Percentiles rank a stretch among this genome's conserved stretches.
phyloP scores from a whole-genome alignment of 2,329 filamentous ascomycete genomes.

The Fusarium multiceps region DNA sequence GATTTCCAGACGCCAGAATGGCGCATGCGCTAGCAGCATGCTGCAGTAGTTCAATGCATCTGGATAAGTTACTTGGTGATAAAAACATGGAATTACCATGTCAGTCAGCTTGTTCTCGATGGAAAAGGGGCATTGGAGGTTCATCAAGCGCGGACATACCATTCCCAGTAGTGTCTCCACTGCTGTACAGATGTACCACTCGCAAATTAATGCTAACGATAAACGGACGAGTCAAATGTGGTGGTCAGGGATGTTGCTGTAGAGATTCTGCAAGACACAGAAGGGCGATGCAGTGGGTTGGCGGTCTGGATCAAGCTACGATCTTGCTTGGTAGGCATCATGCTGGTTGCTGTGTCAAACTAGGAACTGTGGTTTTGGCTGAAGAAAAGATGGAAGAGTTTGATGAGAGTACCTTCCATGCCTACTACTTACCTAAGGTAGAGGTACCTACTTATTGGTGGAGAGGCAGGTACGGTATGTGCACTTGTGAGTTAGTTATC shows the following conservation, averaged over 20 bases:
- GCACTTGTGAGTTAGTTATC: background rate
- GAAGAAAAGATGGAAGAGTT: background rate
- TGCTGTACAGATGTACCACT: background rate
- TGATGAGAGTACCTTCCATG: background rate
- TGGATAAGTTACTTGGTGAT: conserved; percentile 25
- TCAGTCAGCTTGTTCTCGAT: conserved; percentile 13
- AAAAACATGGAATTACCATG: conserved; percentile 33
- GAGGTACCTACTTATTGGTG: background rate
- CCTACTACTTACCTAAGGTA: too few relatives aligned
- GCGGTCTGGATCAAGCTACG: conserved; percentile 31
- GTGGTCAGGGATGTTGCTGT: conserved; percentile 30
- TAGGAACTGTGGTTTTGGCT: conserved; percentile 2
- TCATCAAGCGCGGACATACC: conserved; percentile 18
- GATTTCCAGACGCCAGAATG: conserved; percentile 32
- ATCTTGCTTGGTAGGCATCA: conserved; percentile 4
- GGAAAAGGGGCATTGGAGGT: conserved; percentile 37
- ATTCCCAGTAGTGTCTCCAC: conserved; percentile 16
- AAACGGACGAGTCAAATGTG: conserved; percentile 14
- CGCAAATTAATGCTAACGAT: conserved; percentile 18
- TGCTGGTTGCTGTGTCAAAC: conserved; percentile 1
- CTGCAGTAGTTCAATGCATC: conserved; percentile 45
- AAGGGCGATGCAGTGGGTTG: conserved; percentile 23
- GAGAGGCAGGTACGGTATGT: background rate
- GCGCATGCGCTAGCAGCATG: conserved; percentile 37
- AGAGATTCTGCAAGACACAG: conserved; percentile 26